Percentiles rank a stretch among this genome's conserved stretches.
Conservation (phyloP, 345 rosid species). For the Noccaea bulbosa region DNA sequence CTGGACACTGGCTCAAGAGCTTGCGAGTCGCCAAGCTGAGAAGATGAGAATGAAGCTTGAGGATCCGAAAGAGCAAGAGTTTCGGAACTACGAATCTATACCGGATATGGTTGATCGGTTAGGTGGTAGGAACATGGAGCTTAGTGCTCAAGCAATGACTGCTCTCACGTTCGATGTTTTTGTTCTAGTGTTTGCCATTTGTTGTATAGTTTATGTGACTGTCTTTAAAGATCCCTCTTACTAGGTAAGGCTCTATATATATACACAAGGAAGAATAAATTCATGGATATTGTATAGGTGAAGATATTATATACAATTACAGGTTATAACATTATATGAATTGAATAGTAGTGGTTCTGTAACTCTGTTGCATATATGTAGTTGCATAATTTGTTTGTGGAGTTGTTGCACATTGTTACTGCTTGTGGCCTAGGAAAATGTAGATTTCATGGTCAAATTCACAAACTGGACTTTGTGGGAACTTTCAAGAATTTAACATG, state of each 20-base stretch:
- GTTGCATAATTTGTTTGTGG: too few relatives aligned
- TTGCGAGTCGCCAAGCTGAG: conserved; percentile 80
- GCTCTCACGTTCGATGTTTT: conserved; percentile 79
- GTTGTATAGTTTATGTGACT: conserved; percentile 62
- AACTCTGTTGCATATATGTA: too few relatives aligned
- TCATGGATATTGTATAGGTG: background rate
- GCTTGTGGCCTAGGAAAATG: too few relatives aligned
- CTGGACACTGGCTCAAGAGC: conserved; percentile 93
- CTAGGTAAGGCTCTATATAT: conserved; percentile 17
- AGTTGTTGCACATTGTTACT: too few relatives aligned
- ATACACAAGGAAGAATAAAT: background rate
- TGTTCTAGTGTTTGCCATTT: conserved; percentile 58
- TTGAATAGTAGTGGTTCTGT: too few relatives aligned
- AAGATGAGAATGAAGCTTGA: conserved; percentile 70
- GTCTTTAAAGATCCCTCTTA: conserved; percentile 72
- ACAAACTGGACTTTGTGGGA: too few relatives aligned
- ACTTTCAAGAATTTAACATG: too few relatives aligned
- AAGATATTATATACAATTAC: background rate
- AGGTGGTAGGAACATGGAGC: conserved; percentile 76
- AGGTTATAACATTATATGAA: background rate
- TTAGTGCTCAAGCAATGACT: conserved; percentile 80
- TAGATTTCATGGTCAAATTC: too few relatives aligned
- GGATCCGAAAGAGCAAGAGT: conserved; percentile 69
- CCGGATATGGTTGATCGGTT: conserved; percentile 90
- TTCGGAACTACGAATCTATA: conserved; percentile 51